A percentile compares a stretch with the other conserved stretches of the same genome.
phyloP scores from a whole-genome alignment of 306 rosid genomes.

The Inga leiocalycina region DNA sequence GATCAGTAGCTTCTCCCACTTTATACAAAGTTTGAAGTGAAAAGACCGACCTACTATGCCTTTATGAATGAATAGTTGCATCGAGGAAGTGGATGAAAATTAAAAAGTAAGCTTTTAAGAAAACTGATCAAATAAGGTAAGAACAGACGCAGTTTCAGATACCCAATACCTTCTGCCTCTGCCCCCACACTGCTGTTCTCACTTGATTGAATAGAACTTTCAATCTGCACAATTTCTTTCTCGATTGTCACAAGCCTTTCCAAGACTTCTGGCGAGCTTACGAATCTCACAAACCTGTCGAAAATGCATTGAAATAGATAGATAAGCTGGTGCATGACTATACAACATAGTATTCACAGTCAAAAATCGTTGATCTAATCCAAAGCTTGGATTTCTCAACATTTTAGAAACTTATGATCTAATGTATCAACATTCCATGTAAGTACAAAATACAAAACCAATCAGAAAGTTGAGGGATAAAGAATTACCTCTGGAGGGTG shows the following conservation, averaged over 20 bases:
- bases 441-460: background rate
- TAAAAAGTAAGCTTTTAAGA: background rate
- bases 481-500: constrained; percentile 76
- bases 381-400: constrained; percentile 31
- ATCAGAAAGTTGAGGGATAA: background rate
- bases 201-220: constrained; percentile 68
- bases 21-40: background rate
- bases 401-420: background rate
- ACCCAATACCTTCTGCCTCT: constrained; percentile 70
- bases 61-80: constrained; percentile 18
- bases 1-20: background rate
- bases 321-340: background rate
- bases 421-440: background rate
- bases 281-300: constrained; percentile 88
- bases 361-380: background rate
- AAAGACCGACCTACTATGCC: background rate
- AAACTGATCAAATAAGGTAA: background rate
- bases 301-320: constrained; percentile 34
- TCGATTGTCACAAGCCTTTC: constrained; percentile 96
- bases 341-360: background rate
- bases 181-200: constrained; percentile 46
- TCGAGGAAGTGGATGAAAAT: background rate
- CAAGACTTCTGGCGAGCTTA: constrained; percentile 88
- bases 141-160: background rate
- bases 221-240: constrained; percentile 92